A percentile compares a stretch with the other conserved stretches of the same genome.
Conservation (phyloP, 768 basidiomycete genomes). For the Antrodiella citrinella region DNA sequence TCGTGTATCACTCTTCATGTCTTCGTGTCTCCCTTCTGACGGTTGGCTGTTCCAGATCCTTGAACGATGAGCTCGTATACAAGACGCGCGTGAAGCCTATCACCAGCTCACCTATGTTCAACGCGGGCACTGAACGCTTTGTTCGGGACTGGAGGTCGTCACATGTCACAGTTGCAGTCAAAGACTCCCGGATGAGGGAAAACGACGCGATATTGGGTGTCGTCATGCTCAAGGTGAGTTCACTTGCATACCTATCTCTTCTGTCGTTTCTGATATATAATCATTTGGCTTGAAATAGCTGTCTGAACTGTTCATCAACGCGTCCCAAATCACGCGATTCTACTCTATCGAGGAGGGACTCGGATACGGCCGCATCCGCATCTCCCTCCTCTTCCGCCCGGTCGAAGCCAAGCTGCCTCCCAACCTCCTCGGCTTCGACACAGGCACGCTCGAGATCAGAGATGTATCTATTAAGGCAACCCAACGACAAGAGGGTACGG, state of each 20-base stretch:
- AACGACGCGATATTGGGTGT: constrained; percentile 65
- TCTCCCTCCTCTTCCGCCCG: constrained; percentile 62
- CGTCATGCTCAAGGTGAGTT: constrained; percentile 41
- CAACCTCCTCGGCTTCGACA: constrained; percentile 58
- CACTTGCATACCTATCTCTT: no score
- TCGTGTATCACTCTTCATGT: constrained; percentile 6
- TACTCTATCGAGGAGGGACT: constrained; percentile 66
- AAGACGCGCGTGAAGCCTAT: constrained; percentile 27
- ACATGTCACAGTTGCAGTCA: constrained; percentile 56
- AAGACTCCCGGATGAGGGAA: constrained; percentile 51
- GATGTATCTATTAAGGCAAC: constrained; percentile 23
- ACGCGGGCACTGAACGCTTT: constrained; percentile 64
- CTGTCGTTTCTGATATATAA: background rate
- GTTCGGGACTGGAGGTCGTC: constrained; percentile 54
- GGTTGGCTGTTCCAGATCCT: constrained; percentile 18
- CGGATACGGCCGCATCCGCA: constrained; percentile 54
- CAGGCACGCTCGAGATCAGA: constrained; percentile 53
- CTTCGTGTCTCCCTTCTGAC: background rate
- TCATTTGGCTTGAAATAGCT: constrained; percentile 13
- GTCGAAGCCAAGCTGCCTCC: constrained; percentile 51
- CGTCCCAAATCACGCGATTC: constrained; percentile 47
- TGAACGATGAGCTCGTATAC: constrained; percentile 44
- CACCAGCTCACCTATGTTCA: constrained; percentile 31
- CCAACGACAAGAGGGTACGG: no score
- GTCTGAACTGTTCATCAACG: constrained; percentile 26